phyloP scores from a whole-genome alignment of 2,329 filamentous ascomycete genomes.

The Nakataea oryzae region DNA sequence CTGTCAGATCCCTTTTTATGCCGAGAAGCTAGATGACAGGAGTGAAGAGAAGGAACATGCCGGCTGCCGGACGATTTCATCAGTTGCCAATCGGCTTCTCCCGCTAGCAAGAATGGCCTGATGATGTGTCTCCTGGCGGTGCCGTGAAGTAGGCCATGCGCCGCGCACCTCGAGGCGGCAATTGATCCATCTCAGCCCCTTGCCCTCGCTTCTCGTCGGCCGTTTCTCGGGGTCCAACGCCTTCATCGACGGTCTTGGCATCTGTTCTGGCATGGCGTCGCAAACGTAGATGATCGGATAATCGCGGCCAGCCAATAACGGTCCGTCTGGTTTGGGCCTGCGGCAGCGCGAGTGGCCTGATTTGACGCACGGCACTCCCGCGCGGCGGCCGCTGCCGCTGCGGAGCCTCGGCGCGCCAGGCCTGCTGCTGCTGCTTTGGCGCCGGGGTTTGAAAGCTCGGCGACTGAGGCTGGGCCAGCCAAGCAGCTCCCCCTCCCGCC shows the following conservation, averaged over 20 bases:
- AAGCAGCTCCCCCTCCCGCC: too few species aligned
- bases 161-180: neutral
- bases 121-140: neutral
- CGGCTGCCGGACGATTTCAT: too few species aligned
- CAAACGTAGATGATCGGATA: neutral
- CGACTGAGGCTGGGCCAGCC: neutral
- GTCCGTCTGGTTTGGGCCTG: too few species aligned
- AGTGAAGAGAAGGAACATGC: too few species aligned
- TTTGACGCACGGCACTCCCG: neutral
- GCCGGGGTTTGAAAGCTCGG: neutral
- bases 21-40: too few species aligned
- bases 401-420: too few species aligned
- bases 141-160: neutral
- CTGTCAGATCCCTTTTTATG: too few species aligned
- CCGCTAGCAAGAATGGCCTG: too few species aligned
- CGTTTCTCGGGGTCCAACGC: neutral
- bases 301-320: neutral
- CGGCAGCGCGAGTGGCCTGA: neutral
- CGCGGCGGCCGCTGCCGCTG: neutral
- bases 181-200: neutral
- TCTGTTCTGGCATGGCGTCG: neutral
- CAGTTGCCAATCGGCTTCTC: too few species aligned
- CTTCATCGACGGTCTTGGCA: too few species aligned
- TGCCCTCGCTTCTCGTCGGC: neutral
- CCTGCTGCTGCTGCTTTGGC: too few species aligned